A percentile compares a stretch with the other conserved stretches of the same genome.
Conservation (phyloP, 129 eudicot species). For the Gnaphalium uliginosum region DNA sequence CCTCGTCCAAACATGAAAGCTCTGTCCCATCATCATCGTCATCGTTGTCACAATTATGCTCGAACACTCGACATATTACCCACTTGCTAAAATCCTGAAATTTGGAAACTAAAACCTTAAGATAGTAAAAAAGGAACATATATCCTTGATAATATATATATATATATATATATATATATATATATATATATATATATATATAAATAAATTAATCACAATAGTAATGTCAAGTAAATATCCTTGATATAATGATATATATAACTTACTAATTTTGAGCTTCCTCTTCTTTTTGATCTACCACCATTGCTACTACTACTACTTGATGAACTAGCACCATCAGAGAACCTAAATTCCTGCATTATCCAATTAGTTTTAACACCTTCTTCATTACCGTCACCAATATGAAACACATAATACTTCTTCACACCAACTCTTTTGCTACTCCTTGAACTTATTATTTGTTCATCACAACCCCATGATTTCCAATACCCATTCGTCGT, state of each 20-base stretch:
- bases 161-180: neutral
- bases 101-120: neutral
- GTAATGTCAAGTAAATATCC: neutral
- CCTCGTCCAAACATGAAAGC: conserved; percentile 96
- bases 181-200: no score
- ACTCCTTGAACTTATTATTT: conserved; percentile 43
- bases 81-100: conserved; percentile 80
- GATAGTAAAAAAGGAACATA: neutral
- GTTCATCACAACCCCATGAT: conserved; percentile 67
- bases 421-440: conserved; percentile 66
- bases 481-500: conserved; percentile 79
- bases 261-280: conserved; percentile 55
- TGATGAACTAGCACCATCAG: conserved; percentile 45
- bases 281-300: conserved; percentile 57
- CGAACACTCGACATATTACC: conserved; percentile 87
- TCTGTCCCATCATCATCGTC: conserved; percentile 57
- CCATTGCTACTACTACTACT: conserved; percentile 22
- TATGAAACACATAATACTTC: conserved; percentile 61
- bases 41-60: conserved; percentile 48
- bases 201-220: no score
- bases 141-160: neutral
- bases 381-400: conserved; percentile 61
- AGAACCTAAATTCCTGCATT: conserved; percentile 79
- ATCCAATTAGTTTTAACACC: conserved; percentile 85
- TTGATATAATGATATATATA: no score